Evolutionary conservation across 495 filamentous ascomycete species (phyloP).

Genomic region (Penicillium turbatum): DNA sequence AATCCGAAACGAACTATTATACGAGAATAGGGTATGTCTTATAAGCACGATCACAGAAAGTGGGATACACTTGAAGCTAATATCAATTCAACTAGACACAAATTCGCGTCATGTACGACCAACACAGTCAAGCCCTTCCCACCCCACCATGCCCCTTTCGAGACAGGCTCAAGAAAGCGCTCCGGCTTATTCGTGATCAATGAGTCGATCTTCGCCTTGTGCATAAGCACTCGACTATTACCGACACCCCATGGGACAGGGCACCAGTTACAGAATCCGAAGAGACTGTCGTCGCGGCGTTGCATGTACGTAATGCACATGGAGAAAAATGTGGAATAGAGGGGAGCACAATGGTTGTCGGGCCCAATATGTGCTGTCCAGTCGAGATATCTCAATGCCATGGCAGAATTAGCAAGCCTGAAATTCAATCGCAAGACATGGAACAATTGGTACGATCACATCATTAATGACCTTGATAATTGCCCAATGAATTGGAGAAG

Average conservation of each 20-base stretch:
- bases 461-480: slow-evolving; percentile 8
- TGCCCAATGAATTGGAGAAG: background rate
- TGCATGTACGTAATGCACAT: slow-evolving; percentile 1
- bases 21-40: background rate
- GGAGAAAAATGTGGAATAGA: background rate
- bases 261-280: slow-evolving; percentile 53
- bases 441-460: background rate
- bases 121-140: slow-evolving; percentile 90
- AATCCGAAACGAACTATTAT: background rate
- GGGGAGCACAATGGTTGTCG: background rate
- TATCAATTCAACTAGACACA: slow-evolving; percentile 8
- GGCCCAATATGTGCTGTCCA: background rate
- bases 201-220: slow-evolving; percentile 51
- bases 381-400: background rate
- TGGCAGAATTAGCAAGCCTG: background rate
- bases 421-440: background rate
- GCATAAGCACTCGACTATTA: slow-evolving; percentile 48
- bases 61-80: background rate
- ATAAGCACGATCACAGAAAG: background rate
- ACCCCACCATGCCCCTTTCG: slow-evolving; percentile 73
- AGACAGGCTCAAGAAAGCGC: slow-evolving; percentile 71
- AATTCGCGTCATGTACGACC: slow-evolving; percentile 48
- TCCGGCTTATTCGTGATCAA: slow-evolving; percentile 95
- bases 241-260: slow-evolving; percentile 44
- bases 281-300: slow-evolving; percentile 55